phyloP scores from a whole-genome alignment of 2,329 filamentous ascomycete genomes.

The Pyrenophora teres region DNA sequence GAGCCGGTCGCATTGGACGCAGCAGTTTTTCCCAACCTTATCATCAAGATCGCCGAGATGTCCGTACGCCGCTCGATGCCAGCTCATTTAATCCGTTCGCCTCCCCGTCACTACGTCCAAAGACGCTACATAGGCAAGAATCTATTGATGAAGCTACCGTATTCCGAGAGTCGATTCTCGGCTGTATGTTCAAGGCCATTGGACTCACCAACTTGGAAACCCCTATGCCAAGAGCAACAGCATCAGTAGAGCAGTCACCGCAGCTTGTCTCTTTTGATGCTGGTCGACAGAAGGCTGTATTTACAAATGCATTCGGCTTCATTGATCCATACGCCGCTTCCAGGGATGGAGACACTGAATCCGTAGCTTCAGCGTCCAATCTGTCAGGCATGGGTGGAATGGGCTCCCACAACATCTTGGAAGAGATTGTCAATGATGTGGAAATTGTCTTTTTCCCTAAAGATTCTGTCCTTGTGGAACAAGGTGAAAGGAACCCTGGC shows the following conservation, averaged over 20 bases:
- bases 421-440: slow-evolving; percentile 87
- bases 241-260: slow-evolving; percentile 84
- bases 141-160: slow-evolving; percentile 84
- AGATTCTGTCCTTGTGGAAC: slow-evolving; percentile 90
- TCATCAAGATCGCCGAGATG: slow-evolving; percentile 50
- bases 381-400: slow-evolving; percentile 58
- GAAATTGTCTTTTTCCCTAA: slow-evolving; percentile 98
- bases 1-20: slow-evolving; percentile 56
- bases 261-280: slow-evolving; percentile 83
- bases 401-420: slow-evolving; percentile 67
- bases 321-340: slow-evolving; percentile 83
- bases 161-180: slow-evolving; percentile 86
- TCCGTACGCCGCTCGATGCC: slow-evolving; percentile 53
- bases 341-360: slow-evolving; percentile 83
- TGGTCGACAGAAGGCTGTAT: slow-evolving; percentile 75
- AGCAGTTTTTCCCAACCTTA: slow-evolving; percentile 57
- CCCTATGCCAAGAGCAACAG: slow-evolving; percentile 62
- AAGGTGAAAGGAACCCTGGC: slow-evolving; percentile 94
- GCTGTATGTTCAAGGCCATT: slow-evolving; percentile 94
- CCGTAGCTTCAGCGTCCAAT: slow-evolving; percentile 63
- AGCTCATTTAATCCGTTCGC: slow-evolving; percentile 50
- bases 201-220: slow-evolving; percentile 74
- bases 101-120: slow-evolving; percentile 37
- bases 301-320: slow-evolving; percentile 87
- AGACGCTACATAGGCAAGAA: slow-evolving; percentile 70